These are phyloP conservation scores for Metschnikowia picachoensis DNA, from an alignment of 805 yeast species.

Conservation along the genomic window DNA sequence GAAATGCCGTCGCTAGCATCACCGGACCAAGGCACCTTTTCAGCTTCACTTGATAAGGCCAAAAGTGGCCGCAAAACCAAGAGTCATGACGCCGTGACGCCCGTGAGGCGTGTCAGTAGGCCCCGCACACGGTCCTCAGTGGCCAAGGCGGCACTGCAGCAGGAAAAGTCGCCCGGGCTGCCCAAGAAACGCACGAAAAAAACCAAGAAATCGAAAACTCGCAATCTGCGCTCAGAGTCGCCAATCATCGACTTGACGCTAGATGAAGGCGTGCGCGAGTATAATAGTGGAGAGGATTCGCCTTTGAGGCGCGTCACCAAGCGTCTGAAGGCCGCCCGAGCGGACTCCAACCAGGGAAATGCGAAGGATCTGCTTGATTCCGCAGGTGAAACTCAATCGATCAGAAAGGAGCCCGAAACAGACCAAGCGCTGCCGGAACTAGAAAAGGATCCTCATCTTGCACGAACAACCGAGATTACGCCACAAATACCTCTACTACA, in stretches of 20 bases:
- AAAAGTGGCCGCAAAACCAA: not conserved
- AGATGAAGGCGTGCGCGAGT: conserved; percentile 2
- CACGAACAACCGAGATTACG: too few species aligned
- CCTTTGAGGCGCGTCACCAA: conserved; percentile 4
- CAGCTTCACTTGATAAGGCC: not conserved
- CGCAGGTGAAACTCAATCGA: too few species aligned
- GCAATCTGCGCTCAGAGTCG: conserved; percentile 2
- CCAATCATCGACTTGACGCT: conserved; percentile 17
- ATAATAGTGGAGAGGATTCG: conserved; percentile 4
- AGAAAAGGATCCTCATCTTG: too few species aligned
- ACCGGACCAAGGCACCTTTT: not conserved
- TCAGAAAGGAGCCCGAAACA: too few species aligned
- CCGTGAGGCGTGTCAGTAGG: not conserved
- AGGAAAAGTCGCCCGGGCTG: conserved; percentile 1
- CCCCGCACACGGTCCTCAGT: conserved; percentile 15
- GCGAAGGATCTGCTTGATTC: too few species aligned
- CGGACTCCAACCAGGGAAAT: too few species aligned
- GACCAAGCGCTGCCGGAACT: too few species aligned
- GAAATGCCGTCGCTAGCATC: conserved; percentile 7
- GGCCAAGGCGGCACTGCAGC: conserved; percentile 1
- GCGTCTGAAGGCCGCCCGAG: not conserved
- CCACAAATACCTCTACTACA: too few species aligned
- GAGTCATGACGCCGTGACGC: not conserved
- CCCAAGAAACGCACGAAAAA: conserved; percentile 5
- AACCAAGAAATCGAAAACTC: not conserved